Evolutionary conservation across 768 basidiomycete species (phyloP), one percentile per base, ranked within the genome.

Genomic region (Glaciozyma martinii): DNA sequence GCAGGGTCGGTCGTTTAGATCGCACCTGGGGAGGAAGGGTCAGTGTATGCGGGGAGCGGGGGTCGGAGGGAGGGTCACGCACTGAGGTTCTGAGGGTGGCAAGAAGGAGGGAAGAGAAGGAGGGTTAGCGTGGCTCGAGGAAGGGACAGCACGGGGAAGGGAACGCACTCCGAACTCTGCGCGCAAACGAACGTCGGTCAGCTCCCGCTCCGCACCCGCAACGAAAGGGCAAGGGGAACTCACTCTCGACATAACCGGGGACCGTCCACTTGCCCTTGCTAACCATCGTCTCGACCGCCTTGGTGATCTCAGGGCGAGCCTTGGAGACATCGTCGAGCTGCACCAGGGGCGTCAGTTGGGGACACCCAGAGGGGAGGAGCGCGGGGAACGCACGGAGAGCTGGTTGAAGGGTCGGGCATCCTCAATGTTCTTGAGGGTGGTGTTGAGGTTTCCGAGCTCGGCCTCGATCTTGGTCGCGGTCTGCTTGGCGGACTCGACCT

Each of bases 211-310:
- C 27, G 18, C 13, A 27, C 13, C 15, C 29, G 16, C 27, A 54
- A 7, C 16, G 21, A 10, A 25, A 3, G 44, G 0, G 29, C 21
- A n/a, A 37, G 56, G 25, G 47, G 21, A 25, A 56, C 68, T 30
- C 49, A 70, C 68, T 75, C 71, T 78, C 78, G 71, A 75, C 74
- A 77, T 78, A 78, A 43, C 92, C 93, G 74, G 94, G 94, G 64
- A 97, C 93, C 74, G 87, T 90, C 87, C 90, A 95, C 81, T 97
- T 95, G 78, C 93, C 93, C 80, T 97, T 92, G 84, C 87, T 86
- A 69, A 97, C 78, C 91, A 95, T 94, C 71, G 82, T 88, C 80
- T 97, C 90, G 65, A 95, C 89, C 50, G 88, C 85, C 78, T 95
- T 85, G 46, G 81, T 80, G 77, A 98, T 85, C 77, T 90, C 89